Evolutionary conservation across 768 basidiomycete genomes (phyloP).

Genomic region (Boletus rex-veris): DNA sequence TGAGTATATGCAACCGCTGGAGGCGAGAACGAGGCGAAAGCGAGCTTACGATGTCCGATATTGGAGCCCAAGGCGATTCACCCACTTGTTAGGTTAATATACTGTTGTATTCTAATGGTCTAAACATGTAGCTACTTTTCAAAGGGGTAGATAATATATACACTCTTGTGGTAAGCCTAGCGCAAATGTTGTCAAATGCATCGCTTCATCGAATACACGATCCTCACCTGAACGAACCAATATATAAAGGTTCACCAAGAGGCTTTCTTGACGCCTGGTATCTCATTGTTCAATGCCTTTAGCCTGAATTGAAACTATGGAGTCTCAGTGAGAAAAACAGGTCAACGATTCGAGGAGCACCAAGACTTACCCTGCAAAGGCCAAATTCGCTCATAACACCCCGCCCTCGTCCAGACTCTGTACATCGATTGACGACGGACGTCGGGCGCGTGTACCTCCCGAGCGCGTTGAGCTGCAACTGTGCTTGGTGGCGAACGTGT

Average conservation of each 20-base stretch:
- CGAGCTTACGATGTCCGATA: conserved; percentile 59
- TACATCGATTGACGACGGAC: conserved; percentile 86
- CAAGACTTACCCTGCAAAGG: conserved; percentile 62
- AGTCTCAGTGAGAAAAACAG: not conserved
- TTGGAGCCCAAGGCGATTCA: conserved; percentile 37
- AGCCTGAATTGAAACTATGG: conserved; percentile 84
- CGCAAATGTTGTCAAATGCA: not conserved
- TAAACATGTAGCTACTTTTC: not conserved
- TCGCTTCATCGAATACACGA: not conserved
- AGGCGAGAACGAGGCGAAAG: conserved; percentile 75
- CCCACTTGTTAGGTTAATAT: conserved; percentile 19
- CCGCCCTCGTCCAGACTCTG: conserved; percentile 79
- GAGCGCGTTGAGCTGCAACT: conserved; percentile 88
- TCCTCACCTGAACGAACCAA: not conserved
- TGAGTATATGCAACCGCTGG: conserved; percentile 83
- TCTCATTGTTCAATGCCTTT: conserved; percentile 75
- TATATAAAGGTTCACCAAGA: conserved; percentile 61
- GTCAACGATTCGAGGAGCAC: not conserved
- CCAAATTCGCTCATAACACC: conserved; percentile 90
- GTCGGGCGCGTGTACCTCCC: conserved; percentile 79
- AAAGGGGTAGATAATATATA: conserved; percentile 10
- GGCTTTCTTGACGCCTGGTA: conserved; percentile 87
- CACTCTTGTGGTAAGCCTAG: not conserved
- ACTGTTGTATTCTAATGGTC: conserved; percentile 7
- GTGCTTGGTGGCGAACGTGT: conserved; percentile 89